Conservation (phyloP, 257 asterid species). For the Salvia hispanica region DNA sequence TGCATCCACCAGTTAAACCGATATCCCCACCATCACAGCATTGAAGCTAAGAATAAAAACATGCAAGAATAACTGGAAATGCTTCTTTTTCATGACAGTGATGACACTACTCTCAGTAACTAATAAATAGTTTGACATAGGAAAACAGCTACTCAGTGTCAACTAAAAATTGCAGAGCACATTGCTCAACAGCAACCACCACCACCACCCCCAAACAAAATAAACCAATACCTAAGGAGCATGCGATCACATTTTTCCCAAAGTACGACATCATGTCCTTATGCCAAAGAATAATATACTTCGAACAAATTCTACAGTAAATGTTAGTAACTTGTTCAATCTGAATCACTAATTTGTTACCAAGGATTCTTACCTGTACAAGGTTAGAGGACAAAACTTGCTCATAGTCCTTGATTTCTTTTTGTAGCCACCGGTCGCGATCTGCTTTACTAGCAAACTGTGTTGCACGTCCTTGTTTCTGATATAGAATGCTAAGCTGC, state of each 20-base stretch:
- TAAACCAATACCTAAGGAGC: constrained; percentile 13
- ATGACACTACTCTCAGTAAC: not conserved
- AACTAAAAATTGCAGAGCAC: not conserved
- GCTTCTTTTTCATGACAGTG: constrained; percentile 6
- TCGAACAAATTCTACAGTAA: constrained; percentile 14
- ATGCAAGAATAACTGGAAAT: not conserved
- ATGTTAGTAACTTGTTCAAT: not conserved
- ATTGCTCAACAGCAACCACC: too few relatives aligned
- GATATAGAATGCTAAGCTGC: constrained; percentile 97
- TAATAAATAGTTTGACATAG: constrained; percentile 2
- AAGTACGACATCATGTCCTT: not conserved
- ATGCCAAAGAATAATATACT: constrained; percentile 1
- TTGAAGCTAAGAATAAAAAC: too few relatives aligned
- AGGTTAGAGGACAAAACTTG: constrained; percentile 78
- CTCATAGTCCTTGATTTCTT: constrained; percentile 85
- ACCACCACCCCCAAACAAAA: too few relatives aligned
- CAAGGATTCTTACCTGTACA: constrained; percentile 58
- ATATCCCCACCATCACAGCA: not conserved
- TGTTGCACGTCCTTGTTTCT: constrained; percentile 99
- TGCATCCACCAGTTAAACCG: not conserved
- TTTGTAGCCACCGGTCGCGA: constrained; percentile 90
- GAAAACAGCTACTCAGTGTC: constrained; percentile 3
- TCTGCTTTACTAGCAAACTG: constrained; percentile 88
- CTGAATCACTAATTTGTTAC: not conserved
- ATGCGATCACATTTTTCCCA: constrained; percentile 17